These are phyloP conservation scores for Blastomyces silverae DNA, from an alignment of 2,329 filamentous ascomycete genomes.

Conservation along the genomic window DNA sequence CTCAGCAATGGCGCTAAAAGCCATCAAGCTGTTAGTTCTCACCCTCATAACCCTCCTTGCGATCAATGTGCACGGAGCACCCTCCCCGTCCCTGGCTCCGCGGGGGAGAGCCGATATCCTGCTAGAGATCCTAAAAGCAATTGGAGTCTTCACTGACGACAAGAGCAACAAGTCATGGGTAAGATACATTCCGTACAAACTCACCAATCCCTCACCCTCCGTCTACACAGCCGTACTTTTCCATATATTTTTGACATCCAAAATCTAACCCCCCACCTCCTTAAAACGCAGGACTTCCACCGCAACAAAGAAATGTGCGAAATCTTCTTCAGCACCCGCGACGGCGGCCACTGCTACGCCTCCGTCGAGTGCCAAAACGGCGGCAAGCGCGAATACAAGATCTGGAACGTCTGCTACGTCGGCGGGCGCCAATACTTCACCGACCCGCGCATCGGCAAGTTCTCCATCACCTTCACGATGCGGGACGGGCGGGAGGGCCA, in stretches of 20 bases:
- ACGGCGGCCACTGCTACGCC: not conserved
- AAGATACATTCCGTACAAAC: not conserved
- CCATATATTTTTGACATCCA: too few species aligned
- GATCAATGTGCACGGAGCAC: not conserved
- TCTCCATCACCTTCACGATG: not conserved
- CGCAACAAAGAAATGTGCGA: slow-evolving; percentile 2
- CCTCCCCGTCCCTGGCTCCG: slow-evolving; percentile 1
- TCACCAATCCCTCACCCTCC: too few species aligned
- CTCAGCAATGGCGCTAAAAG: not conserved
- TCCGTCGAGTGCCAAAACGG: not conserved
- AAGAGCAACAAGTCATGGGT: not conserved
- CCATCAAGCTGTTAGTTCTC: not conserved
- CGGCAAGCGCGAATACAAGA: not conserved
- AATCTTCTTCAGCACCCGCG: not conserved
- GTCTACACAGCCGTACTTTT: too few species aligned
- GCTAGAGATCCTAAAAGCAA: not conserved
- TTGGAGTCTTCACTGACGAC: slow-evolving; percentile 2
- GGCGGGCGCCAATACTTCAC: not conserved
- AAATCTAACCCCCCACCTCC: not conserved
- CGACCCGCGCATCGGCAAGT: slow-evolving; percentile 2
- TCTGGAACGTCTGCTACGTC: not conserved
- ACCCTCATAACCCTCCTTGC: not conserved
- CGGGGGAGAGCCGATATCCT: not conserved
- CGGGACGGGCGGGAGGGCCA: not conserved
- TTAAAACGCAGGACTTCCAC: not conserved